Evolutionary conservation across 352 stramenopile species (phyloP).

Genomic region (Globisporangium emineosum): DNA sequence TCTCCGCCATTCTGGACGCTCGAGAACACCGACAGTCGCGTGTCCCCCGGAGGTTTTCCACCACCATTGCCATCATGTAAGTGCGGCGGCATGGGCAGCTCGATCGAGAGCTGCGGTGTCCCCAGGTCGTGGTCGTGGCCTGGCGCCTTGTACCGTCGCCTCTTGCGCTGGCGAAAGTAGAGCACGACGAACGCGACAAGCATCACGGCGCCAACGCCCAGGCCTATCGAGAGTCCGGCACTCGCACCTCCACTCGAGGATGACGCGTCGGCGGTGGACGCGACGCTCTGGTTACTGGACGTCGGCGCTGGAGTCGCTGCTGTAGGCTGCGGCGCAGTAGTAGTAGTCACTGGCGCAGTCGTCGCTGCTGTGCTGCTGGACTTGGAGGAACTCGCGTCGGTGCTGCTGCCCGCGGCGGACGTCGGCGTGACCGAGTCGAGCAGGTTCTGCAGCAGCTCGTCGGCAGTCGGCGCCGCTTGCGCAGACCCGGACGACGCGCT

Average conservation of each 20-base stretch:
- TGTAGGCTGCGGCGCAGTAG: background rate
- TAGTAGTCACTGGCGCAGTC: background rate
- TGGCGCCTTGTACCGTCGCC: slow-evolving; percentile 3
- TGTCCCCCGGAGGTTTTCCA: slow-evolving; percentile 1
- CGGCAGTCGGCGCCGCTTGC: slow-evolving; percentile 6
- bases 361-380: background rate
- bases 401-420: background rate
- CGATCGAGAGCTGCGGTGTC: slow-evolving; percentile 23
- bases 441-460: slow-evolving; percentile 22
- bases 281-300: background rate
- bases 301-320: background rate
- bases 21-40: slow-evolving; percentile 16
- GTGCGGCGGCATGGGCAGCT: slow-evolving; percentile 14
- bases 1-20: slow-evolving; percentile 17
- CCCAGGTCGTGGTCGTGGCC: slow-evolving; percentile 14
- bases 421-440: slow-evolving; percentile 19
- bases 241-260: background rate
- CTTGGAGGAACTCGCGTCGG: background rate
- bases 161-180: slow-evolving; percentile 18
- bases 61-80: background rate
- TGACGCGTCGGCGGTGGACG: slow-evolving; percentile 4
- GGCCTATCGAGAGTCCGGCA: slow-evolving; percentile 12
- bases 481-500: slow-evolving; percentile 15
- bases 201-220: slow-evolving; percentile 13
- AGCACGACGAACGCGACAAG: slow-evolving; percentile 17